phyloP scores from a whole-genome alignment of 352 stramenopile genomes.

The Phytophthora boehmeriae region DNA sequence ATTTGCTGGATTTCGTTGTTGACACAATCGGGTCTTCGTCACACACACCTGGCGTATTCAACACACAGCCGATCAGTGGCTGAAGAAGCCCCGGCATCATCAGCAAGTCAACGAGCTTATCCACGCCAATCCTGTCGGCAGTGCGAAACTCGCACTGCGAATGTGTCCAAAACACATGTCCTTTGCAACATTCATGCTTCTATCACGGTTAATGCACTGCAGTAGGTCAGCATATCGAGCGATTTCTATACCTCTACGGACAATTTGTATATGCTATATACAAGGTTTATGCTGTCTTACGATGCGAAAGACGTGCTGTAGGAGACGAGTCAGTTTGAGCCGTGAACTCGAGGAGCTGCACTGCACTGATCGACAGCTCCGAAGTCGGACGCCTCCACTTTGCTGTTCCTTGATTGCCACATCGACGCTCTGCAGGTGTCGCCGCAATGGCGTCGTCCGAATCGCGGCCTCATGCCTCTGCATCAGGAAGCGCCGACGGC shows the following conservation, averaged over 20 bases:
- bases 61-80: too few species aligned
- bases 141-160: too few species aligned
- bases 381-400: neutral
- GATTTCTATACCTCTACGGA: too few species aligned
- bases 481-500: slow-evolving; percentile 7
- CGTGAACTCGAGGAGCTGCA: slow-evolving; percentile 14
- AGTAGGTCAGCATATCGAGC: too few species aligned
- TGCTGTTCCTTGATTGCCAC: neutral
- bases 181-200: neutral
- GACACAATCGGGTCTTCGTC: too few species aligned
- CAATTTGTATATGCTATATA: slow-evolving; percentile 8
- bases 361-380: slow-evolving; percentile 6
- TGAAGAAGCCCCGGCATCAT: too few species aligned
- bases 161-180: too few species aligned
- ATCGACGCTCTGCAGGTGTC: slow-evolving; percentile 5
- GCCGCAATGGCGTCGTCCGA: slow-evolving; percentile 23
- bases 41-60: too few species aligned
- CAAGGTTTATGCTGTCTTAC: slow-evolving; percentile 4
- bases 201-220: too few species aligned
- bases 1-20: too few species aligned
- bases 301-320: slow-evolving; percentile 16
- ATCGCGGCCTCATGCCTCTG: slow-evolving; percentile 5
- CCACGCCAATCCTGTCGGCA: too few species aligned
- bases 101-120: too few species aligned
- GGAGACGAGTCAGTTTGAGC: slow-evolving; percentile 24